phyloP scores from a whole-genome alignment of 2,329 filamentous ascomycete species.

The Hypoxylon sp. region DNA sequence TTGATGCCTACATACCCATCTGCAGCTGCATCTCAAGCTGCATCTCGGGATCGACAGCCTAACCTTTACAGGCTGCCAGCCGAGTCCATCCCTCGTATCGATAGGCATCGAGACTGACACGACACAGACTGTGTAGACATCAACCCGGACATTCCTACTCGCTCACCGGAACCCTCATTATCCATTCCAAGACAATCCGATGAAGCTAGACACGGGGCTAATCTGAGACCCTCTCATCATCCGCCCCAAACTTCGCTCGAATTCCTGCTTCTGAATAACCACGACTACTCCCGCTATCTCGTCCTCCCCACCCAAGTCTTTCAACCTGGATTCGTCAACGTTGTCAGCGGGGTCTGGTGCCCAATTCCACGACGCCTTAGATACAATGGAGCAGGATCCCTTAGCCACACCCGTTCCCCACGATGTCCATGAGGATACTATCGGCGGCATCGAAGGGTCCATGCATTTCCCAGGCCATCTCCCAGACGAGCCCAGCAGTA shows the following conservation, averaged over 20 bases:
- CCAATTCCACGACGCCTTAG: constrained; percentile 68
- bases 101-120: constrained; percentile 42
- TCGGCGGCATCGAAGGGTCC: constrained; percentile 66
- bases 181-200: constrained; percentile 45
- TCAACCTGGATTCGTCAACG: constrained; percentile 67
- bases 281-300: constrained; percentile 14
- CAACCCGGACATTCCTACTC: constrained; percentile 46
- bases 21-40: not conserved
- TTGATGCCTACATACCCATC: constrained; percentile 21
- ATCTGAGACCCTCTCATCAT: constrained; percentile 46
- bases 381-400: constrained; percentile 66
- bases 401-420: constrained; percentile 48
- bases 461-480: constrained; percentile 60
- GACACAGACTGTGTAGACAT: constrained; percentile 35
- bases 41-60: constrained; percentile 36
- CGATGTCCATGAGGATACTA: constrained; percentile 64
- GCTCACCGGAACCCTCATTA: constrained; percentile 31
- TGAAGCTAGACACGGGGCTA: constrained; percentile 43
- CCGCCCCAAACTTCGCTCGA: constrained; percentile 25
- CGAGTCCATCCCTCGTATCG: constrained; percentile 33
- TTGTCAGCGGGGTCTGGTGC: constrained; percentile 65
- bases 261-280: constrained; percentile 35
- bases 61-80: constrained; percentile 23
- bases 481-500: constrained; percentile 42
- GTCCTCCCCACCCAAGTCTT: constrained; percentile 17